Conservation (phyloP, 495 filamentous ascomycete genomes). For the Hyaloscypha finlandica region DNA sequence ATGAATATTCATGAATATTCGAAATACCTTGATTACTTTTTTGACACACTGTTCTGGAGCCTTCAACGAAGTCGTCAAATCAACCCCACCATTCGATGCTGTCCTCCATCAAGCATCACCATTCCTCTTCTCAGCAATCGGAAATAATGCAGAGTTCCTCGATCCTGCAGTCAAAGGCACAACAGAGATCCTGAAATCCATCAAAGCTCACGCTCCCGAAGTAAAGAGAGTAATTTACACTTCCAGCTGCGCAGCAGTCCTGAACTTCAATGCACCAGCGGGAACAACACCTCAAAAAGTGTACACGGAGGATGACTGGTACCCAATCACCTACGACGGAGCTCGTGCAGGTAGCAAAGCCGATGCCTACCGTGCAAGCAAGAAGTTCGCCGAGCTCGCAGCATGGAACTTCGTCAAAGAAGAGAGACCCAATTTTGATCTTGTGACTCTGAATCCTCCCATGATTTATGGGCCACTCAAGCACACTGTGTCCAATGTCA, state of each 20-base stretch:
- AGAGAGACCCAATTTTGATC: conserved; percentile 18
- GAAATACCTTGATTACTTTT: too few relatives aligned
- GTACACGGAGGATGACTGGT: conserved; percentile 41
- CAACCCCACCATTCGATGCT: conserved; percentile 36
- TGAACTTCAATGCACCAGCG: conserved; percentile 34
- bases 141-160: conserved; percentile 36
- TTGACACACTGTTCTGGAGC: too few relatives aligned
- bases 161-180: conserved; percentile 39
- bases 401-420: conserved; percentile 39
- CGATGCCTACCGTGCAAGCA: conserved; percentile 41
- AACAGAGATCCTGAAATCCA: conserved; percentile 34
- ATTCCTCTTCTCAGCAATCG: conserved; percentile 27
- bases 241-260: conserved; percentile 39
- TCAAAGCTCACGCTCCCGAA: conserved; percentile 24
- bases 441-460: conserved; percentile 3
- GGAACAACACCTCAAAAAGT: conserved; percentile 29
- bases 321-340: conserved; percentile 37
- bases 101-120: conserved; percentile 45
- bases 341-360: conserved; percentile 36
- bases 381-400: conserved; percentile 38
- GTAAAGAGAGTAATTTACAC: conserved; percentile 38
- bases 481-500: conserved; percentile 3
- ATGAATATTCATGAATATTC: too few relatives aligned
- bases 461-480: conserved; percentile 15
- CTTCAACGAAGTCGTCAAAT: conserved; percentile 30